Base-by-base conservation (phyloP, 768 basidiomycete genomes). In the Leccinum disarticulatum region DNA sequence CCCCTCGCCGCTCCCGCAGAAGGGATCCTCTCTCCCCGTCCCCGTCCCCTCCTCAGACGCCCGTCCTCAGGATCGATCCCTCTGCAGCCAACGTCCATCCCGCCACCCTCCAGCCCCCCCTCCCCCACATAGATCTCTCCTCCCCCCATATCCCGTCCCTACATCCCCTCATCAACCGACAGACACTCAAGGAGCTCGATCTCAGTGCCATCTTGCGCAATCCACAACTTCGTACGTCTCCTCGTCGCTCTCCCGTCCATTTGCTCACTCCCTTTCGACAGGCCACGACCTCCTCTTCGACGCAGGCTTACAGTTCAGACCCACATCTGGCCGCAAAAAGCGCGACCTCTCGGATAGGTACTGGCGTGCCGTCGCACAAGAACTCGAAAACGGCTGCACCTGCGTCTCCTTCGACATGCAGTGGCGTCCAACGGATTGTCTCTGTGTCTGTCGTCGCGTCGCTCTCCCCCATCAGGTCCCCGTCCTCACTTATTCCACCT, bases 241-340 rank as follows among this genome's bases (percentile, higher is more conserved):
- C 58, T 60, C 52, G 61, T 59, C 59, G 4, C 53, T 3, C 48
- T 10, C 6, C 1, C 13, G 19, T 8, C 33, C 36, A 25, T n/a
- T 19, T 30, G 6, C 57, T 59, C 46, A 62, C 54, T 54, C 57
- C 43, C 54, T 13, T 56, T 55, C 46, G 59, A 57, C 67, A 93
- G 91, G 91, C 35, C 93, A 96, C 66, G 93, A 95, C 74, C 81
- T 95, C 61, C 83, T 95, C 64, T 95, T 95, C 64, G 94, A 96
- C 63, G 82, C 90, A 17, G 87, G 87, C 15, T 77, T 93, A 14
- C 91, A 93, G 71, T 93, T 93, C 73, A 83, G 89, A 47, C 90
- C 90, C 11, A 87, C 87, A 1, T 81, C 83, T n/a, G 84, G 84
- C 62, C 84, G 87, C 43, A 84, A 87, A 58, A 93, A 93, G 71